Conservation (phyloP, 371 early-diverging fungal genomes). For the Mortierella sp. region DNA sequence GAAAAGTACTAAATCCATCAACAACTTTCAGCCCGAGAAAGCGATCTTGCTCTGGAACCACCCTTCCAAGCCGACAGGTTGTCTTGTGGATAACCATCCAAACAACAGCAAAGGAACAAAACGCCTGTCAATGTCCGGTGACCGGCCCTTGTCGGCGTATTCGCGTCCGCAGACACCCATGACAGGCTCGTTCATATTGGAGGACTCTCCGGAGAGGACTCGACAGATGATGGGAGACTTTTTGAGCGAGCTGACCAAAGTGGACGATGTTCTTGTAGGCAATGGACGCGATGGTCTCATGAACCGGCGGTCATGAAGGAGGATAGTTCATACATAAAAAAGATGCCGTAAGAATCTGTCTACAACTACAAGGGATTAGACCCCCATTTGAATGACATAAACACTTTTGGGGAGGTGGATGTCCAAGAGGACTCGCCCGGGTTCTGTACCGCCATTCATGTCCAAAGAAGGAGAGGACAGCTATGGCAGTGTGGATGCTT, state of each 20-base stretch:
- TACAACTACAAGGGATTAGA: no score
- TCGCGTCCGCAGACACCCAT: slow-evolving; percentile 2
- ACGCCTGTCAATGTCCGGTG: slow-evolving; percentile 6
- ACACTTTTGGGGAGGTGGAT: no score
- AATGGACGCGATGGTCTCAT: slow-evolving; percentile 32
- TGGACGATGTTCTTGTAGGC: slow-evolving; percentile 39
- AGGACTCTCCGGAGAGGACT: slow-evolving; percentile 16
- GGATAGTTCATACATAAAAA: no score
- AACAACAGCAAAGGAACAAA: not conserved
- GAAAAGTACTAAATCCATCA: not conserved
- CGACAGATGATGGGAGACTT: slow-evolving; percentile 43
- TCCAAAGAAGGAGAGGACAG: no score
- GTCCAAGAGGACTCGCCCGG: no score
- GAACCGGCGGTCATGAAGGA: slow-evolving; percentile 13
- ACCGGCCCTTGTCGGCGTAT: slow-evolving; percentile 1
- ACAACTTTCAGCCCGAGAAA: slow-evolving; percentile 17
- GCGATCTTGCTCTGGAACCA: slow-evolving; percentile 26
- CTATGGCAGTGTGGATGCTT: no score
- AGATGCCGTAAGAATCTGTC: no score
- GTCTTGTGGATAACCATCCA: slow-evolving; percentile 10
- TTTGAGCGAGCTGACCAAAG: slow-evolving; percentile 39
- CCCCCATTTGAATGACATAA: no score
- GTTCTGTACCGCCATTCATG: no score
- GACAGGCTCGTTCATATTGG: slow-evolving; percentile 13
- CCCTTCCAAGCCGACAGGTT: not conserved